Base-by-base conservation (phyloP, 306 rosid genomes). In the Cicer cuneatum region DNA sequence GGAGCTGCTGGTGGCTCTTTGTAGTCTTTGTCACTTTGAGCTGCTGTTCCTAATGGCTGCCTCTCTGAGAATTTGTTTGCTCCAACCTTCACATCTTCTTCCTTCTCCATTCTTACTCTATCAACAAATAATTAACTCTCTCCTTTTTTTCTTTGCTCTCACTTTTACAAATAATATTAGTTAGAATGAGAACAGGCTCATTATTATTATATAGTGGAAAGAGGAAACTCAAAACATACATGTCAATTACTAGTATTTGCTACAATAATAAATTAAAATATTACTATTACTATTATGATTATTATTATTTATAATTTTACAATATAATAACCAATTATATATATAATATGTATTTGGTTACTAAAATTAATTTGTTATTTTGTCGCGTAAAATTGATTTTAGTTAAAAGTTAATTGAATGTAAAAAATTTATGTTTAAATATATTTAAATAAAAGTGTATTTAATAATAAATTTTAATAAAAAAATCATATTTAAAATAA, bases 1-100 rank as follows among this genome's bases (percentile, higher is more conserved):
- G 96, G 98, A 37, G 98, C 98, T 64, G 98, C 82, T 1, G 96
- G 98, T 49, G 91, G 78, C 76, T 90, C 96, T 78, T 87, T 90
- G 91, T 93, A 93, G 83, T 93, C 91, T 80, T 86, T 90, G 80
- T 88, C 85, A 11, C 86, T 75, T 84, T 90, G 96, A 1, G 98
- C 96, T 15, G 91, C 78, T 42, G 87, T 93, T 2, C 98, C 98
- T 1, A 93, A 7, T 1, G 98, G 88, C 12, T 93, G 96, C 67
- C 95, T 87, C 74, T 90, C 96, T 5, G 88, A 1, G 83, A 71
- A 93, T 83, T 83, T 90, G 91, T 81, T 93, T 29, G 96, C 96
- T 82, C 98, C 98, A 5, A 93, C 84, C 83, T 73, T 87, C 5
- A 93, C 98, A 83, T 93, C 98, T 61, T 93, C 96, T 78, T 89